phyloP scores from a whole-genome alignment of 306 rosid genomes.

The Malus asiatica region DNA sequence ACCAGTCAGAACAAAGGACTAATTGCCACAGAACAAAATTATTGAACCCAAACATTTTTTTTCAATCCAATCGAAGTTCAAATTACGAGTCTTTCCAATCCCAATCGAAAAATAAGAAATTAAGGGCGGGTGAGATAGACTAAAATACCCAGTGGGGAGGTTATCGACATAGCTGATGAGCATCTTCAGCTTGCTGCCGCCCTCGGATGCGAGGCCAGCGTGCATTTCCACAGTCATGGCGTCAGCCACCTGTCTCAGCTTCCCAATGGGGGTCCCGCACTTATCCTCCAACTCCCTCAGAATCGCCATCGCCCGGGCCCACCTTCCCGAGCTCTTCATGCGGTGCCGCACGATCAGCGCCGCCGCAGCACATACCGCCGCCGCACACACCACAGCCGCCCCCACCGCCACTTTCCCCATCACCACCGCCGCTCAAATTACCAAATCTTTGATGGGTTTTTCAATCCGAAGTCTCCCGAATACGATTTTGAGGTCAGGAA shows the following conservation, averaged over 20 bases:
- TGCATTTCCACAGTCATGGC: conserved; percentile 97
- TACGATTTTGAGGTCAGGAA: not conserved
- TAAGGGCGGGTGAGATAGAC: not conserved
- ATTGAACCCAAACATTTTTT: not conserved
- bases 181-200: conserved; percentile 96
- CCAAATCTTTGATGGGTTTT: not conserved
- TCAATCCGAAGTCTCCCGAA: not conserved
- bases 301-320: conserved; percentile 45
- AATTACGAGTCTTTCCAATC: not conserved
- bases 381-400: conserved; percentile 63
- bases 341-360: conserved; percentile 58
- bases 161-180: conserved; percentile 82
- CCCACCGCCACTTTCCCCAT: conserved; percentile 72
- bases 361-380: conserved; percentile 75
- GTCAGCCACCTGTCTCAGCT: conserved; percentile 67
- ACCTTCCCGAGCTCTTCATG: conserved; percentile 41
- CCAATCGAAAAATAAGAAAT: not conserved
- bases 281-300: conserved; percentile 60
- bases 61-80: not conserved
- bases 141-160: conserved; percentile 76
- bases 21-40: not conserved
- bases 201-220: conserved; percentile 94
- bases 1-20: not conserved
- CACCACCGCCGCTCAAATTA: not conserved
- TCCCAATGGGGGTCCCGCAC: conserved; percentile 59